Base-by-base conservation (phyloP, 1,284 basidiomycete species). In the Microbotryum saponariae region DNA sequence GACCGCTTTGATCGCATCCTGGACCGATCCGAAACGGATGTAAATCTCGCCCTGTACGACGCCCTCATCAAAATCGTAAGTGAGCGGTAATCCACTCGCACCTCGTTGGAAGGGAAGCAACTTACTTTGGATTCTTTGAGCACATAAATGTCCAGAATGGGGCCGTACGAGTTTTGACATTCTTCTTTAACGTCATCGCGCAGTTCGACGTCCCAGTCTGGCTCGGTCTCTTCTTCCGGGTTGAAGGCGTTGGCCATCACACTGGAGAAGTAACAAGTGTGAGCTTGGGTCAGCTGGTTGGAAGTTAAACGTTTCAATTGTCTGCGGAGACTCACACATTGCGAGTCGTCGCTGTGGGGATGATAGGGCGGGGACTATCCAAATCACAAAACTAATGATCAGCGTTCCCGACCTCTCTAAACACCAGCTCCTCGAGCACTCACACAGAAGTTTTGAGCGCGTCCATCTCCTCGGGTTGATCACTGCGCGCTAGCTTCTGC, bases 401-500 rank as follows among this genome's bases (percentile, higher is more conserved):
- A 51, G 50, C 46, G 27, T 8, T 31, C 31, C 8, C 8, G 31
- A 31, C 7, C 31, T 31, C 8, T 9, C 31, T 31, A 9, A 31
- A 31, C 31, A 31, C 2, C 31, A 8, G 7, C 9, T 31, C 9
- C 31, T 31, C 9, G 31, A 10, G 31, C 18, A 57, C 68, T 54
- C 48, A 69, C 67, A 70, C 70, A 27, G 73, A 67, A 44, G 65
- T 68, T 14, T 79, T 76, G 52, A 81, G 76, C 48, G 85, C 76
- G 58, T 83, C 80, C 70, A 57, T 59, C 18, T 64, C 58, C 14
- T 18, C 27, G 1, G 60, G 70, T 50, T 61, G 65, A 51, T 91
- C 88, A 76, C 82, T 88, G 80, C 92, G 90, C 75, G 92, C 91
- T 82, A 97, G 87, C 85, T 96, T 97, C 79, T 92, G 89, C 92